Conservation (phyloP, 2,329 filamentous ascomycete genomes). For the Aspergillus piperis region DNA sequence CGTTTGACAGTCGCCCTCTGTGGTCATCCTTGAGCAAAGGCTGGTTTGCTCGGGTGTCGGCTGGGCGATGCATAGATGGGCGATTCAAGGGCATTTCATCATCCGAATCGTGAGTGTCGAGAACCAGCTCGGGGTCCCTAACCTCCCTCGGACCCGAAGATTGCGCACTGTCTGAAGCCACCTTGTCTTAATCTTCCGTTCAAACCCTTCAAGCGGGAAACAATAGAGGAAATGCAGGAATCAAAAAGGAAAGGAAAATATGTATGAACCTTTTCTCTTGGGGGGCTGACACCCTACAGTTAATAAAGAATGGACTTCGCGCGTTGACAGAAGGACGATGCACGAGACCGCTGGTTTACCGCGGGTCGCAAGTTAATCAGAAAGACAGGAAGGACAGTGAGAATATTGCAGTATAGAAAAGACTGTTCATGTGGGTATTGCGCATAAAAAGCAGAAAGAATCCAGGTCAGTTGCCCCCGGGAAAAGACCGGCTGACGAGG, state of each 20-base stretch:
- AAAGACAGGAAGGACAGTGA: neutral
- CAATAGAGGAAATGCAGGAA: neutral
- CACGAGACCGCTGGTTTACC: neutral
- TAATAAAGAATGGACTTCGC: neutral
- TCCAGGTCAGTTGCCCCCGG: constrained; percentile 1
- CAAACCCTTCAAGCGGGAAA: neutral
- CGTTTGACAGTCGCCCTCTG: constrained; percentile 39
- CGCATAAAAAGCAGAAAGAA: neutral
- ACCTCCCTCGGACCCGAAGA: constrained; percentile 26
- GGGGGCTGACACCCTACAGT: neutral
- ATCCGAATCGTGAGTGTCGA: constrained; percentile 42
- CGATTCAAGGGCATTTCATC: constrained; percentile 49
- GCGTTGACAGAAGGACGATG: neutral
- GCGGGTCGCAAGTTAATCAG: neutral
- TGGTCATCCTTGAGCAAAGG: constrained; percentile 56
- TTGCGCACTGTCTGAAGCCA: constrained; percentile 35
- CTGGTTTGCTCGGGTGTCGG: constrained; percentile 52
- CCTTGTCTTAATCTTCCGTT: constrained; percentile 23
- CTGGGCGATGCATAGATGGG: constrained; percentile 50
- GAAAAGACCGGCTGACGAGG: constrained; percentile 1
- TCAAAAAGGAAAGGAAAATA: neutral
- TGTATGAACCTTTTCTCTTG: neutral
- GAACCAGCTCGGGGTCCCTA: constrained; percentile 37
- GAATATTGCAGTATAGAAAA: neutral
- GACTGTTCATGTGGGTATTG: constrained; percentile 1